Evolutionary conservation across 345 rosid species (phyloP).

Genomic region (Diplotaxis tenuifolia): DNA sequence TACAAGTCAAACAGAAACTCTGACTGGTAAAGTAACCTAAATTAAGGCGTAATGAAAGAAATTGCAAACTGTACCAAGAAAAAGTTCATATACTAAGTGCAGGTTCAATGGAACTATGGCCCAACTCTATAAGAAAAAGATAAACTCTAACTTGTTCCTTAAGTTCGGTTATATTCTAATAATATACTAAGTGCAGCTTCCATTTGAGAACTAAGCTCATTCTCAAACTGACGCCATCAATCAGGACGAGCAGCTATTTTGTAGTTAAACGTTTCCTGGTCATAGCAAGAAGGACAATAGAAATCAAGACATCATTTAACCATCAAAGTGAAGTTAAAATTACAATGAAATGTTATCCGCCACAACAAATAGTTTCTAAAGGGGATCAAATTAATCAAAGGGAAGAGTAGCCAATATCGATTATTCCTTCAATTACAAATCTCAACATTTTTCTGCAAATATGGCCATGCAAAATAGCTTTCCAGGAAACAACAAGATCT

Average conservation of each 20-base stretch:
- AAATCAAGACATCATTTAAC: conserved; percentile 10
- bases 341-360: neutral
- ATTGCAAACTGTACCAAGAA: too few species aligned
- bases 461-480: too few species aligned
- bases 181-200: conserved; percentile 76
- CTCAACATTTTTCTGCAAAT: neutral
- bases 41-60: too few species aligned
- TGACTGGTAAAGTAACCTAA: too few species aligned
- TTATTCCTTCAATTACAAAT: neutral
- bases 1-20: too few species aligned
- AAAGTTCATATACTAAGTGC: too few species aligned
- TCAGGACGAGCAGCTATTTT: conserved; percentile 99
- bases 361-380: neutral
- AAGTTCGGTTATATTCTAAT: conserved; percentile 65
- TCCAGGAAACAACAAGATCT: neutral
- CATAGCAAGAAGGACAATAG: conserved; percentile 22
- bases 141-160: conserved; percentile 76
- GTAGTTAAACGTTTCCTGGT: conserved; percentile 86
- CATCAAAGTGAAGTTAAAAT: neutral
- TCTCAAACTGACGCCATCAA: conserved; percentile 88
- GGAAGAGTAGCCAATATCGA: neutral
- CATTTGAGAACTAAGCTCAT: conserved; percentile 84
- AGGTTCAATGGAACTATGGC: too few species aligned
- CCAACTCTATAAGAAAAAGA: conserved; percentile 15
- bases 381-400: neutral